phyloP scores from a whole-genome alignment of 1,284 basidiomycete genomes.

The Xerocomus minutiporus region DNA sequence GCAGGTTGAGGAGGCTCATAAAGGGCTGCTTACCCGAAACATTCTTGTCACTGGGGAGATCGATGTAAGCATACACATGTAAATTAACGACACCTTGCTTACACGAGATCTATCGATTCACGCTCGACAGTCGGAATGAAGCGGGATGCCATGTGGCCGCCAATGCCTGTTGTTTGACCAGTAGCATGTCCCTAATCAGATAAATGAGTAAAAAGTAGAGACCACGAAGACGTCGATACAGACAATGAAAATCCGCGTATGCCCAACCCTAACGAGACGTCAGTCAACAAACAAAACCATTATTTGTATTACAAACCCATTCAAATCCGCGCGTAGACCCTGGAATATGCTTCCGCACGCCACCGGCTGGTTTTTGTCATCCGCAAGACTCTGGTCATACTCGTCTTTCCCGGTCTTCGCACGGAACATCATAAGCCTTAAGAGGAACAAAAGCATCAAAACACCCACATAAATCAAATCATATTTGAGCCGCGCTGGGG shows the following conservation, averaged over 20 bases:
- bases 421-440: background rate
- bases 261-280: conserved; percentile 45
- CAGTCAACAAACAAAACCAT: conserved; percentile 5
- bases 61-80: conserved; percentile 4
- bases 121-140: conserved; percentile 98
- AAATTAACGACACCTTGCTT: background rate
- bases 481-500: conserved; percentile 74
- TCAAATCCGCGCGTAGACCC: conserved; percentile 78
- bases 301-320: conserved; percentile 50
- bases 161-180: conserved; percentile 89
- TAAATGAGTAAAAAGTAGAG: background rate
- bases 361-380: conserved; percentile 55
- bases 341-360: conserved; percentile 79
- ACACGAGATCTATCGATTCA: conserved; percentile 82
- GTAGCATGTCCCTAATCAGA: conserved; percentile 67
- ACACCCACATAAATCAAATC: conserved; percentile 80
- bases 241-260: conserved; percentile 76
- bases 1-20: background rate
- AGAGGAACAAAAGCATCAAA: background rate
- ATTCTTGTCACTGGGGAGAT: conserved; percentile 59
- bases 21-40: conserved; percentile 53
- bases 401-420: conserved; percentile 81
- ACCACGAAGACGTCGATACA: conserved; percentile 17
- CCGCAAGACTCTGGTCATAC: conserved; percentile 71
- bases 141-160: conserved; percentile 85